Percentiles rank a stretch among this genome's conserved stretches.
Evolutionary conservation across 225 moss, liverwort and hornwort species (phyloP).

Genomic region (Physcomitrellopsis africana): DNA sequence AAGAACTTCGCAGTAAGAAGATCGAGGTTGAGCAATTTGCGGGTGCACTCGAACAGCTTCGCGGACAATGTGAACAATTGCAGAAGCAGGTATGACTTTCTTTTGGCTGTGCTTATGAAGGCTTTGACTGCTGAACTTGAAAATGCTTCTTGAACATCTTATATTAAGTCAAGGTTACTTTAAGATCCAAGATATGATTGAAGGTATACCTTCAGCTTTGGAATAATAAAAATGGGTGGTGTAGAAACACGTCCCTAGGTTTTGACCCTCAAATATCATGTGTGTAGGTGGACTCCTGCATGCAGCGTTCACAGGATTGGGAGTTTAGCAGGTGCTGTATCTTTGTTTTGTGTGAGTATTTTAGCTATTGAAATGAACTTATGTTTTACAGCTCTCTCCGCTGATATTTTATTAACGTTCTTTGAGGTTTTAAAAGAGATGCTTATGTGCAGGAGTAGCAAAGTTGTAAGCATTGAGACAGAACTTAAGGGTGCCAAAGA

Average conservation of each 20-base stretch:
- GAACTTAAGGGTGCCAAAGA: conserved; percentile 36
- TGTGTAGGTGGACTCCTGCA: conserved; percentile 65
- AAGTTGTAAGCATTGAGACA: conserved; percentile 43
- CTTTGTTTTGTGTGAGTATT: conserved; percentile 7
- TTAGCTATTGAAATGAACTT: conserved; percentile 16
- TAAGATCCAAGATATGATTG: conserved; percentile 17
- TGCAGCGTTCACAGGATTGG: conserved; percentile 71
- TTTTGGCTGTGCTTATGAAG: conserved; percentile 8
- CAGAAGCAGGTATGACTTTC: conserved; percentile 59
- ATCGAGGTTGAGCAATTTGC: conserved; percentile 70
- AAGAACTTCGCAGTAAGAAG: conserved; percentile 74
- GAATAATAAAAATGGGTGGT: not conserved
- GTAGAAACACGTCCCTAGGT: not conserved
- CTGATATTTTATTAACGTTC: conserved; percentile 3
- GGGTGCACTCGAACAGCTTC: conserved; percentile 82
- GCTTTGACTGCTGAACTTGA: not conserved
- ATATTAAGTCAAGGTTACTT: not conserved
- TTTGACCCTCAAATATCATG: conserved; percentile 28
- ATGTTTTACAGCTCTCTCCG: conserved; percentile 1
- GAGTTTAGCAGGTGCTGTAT: conserved; percentile 59
- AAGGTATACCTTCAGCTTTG: not conserved
- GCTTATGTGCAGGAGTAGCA: conserved; percentile 39
- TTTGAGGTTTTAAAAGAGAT: conserved; percentile 16
- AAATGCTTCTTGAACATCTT: not conserved
- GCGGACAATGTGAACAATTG: conserved; percentile 71